Base-by-base conservation (phyloP, 805 yeast genomes). In the Crinitomyces ghanaensis region DNA sequence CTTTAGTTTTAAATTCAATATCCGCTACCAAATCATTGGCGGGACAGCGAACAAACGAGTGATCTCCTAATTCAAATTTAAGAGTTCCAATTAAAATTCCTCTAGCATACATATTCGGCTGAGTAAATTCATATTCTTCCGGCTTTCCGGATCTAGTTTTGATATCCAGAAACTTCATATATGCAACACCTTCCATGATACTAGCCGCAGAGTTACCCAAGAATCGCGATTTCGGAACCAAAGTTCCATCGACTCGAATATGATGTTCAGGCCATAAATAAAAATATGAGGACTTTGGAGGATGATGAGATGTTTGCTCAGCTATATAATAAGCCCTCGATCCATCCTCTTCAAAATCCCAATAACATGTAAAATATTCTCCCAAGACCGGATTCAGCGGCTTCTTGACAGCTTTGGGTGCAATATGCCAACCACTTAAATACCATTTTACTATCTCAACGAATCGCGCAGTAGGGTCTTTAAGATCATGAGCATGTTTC, bases 261-360 rank as follows among this genome's bases (percentile, higher is more conserved):
- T 72, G 72, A 38, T 71, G 70, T 37, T 74, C 79, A 0, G 98
- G 98, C 23, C 82, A 70, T 57, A 77, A 64, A 54, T 83, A 91
- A 52, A 85, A 91, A 57, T 88, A 91, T 0, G 94, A 77, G 1
- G 95, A 83, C 53, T 91, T 80, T 9, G 98, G 98, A n/a, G 98
- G 97, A 54, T 91, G 98, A 51, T 91, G 98, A 20, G 94, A 81
- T 0, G 96, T 86, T 56, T 91, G 98, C 56, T 91, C 98, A 1
- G 96, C 67, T 14, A 88, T 58, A 54, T 88, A 91, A 53, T 70
- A 88, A 0, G 95, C 94, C 33, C 68, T 68, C 4, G 67, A 53
- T 19, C 65, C 70, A 32, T 79, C 72, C 4, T 34, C 33, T 7
- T 86, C 74, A 29, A 84, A 60, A 48, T 85, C 91, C 98, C 98